These are phyloP conservation scores for Pontederia crassipes DNA, from an alignment of 176 grass and related monocot genomes.

Conservation along the genomic window DNA sequence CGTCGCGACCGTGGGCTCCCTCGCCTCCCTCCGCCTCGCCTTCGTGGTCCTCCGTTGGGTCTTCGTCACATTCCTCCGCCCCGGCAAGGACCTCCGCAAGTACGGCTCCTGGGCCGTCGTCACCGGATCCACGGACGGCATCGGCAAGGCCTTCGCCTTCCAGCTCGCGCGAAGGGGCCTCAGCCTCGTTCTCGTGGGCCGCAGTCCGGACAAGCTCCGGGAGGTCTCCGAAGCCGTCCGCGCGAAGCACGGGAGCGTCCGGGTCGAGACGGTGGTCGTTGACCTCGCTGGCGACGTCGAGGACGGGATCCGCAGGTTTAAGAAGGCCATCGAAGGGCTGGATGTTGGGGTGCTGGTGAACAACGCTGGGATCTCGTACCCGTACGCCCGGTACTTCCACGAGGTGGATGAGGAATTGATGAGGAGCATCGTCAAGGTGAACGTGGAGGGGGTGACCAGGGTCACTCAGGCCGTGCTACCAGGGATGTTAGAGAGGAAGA, in stretches of 20 bases:
- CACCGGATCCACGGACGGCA: constrained; percentile 32
- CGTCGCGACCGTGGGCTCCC: constrained; percentile 36
- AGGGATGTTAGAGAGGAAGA: constrained; percentile 74
- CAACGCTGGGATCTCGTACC: constrained; percentile 81
- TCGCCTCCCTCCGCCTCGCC: constrained; percentile 30
- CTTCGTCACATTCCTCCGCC: constrained; percentile 70
- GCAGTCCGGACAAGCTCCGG: constrained; percentile 28
- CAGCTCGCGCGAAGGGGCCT: constrained; percentile 31
- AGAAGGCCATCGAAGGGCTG: constrained; percentile 47
- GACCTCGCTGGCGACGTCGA: constrained; percentile 63
- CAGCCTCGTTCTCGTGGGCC: constrained; percentile 39
- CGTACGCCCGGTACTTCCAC: constrained; percentile 92
- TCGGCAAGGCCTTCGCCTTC: constrained; percentile 34
- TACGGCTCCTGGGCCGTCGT: constrained; percentile 44
- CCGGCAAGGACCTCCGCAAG: constrained; percentile 30
- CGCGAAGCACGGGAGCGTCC: constrained; percentile 32
- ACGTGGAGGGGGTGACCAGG: constrained; percentile 76
- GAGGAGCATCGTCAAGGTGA: constrained; percentile 58
- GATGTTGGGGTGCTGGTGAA: constrained; percentile 81
- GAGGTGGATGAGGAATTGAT: constrained; percentile 88
- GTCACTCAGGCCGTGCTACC: constrained; percentile 73
- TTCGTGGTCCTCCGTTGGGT: constrained; percentile 45
- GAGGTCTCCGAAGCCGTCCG: constrained; percentile 33
- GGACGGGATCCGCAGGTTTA: constrained; percentile 38
- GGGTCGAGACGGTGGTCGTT: constrained; percentile 59